phyloP scores from a whole-genome alignment of 2,329 filamentous ascomycete species.

The Rutstroemia sp. region DNA sequence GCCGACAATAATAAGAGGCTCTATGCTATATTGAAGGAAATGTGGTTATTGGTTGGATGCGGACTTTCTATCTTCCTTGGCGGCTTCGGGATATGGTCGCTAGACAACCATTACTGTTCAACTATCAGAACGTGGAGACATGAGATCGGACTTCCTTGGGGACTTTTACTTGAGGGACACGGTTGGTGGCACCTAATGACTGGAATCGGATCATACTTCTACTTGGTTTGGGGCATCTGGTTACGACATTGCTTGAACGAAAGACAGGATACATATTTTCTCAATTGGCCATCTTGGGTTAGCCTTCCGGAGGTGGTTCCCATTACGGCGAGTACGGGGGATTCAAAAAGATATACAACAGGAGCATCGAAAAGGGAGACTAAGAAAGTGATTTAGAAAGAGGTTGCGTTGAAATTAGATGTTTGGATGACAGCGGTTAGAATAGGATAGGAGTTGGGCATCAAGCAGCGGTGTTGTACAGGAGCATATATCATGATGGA shows the following conservation, averaged over 20 bases:
- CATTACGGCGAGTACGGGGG: constrained; percentile 10
- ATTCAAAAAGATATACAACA: constrained; percentile 11
- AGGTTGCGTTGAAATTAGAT: background rate
- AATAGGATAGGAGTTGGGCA: background rate
- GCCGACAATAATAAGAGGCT: constrained; percentile 48
- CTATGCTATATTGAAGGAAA: constrained; percentile 48
- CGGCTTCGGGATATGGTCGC: constrained; percentile 59
- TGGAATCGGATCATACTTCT: constrained; percentile 61
- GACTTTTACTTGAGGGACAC: constrained; percentile 62
- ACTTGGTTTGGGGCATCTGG: constrained; percentile 67
- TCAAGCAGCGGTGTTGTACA: background rate
- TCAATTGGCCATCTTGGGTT: constrained; percentile 54
- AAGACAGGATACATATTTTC: constrained; percentile 55
- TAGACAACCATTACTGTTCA: constrained; percentile 58
- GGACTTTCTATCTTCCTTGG: constrained; percentile 56
- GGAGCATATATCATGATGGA: background rate
- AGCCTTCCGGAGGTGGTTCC: constrained; percentile 32
- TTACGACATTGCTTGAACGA: constrained; percentile 62
- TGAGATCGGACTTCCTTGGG: constrained; percentile 61
- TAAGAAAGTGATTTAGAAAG: constrained; percentile 19
- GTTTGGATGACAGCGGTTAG: background rate
- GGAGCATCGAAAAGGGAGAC: constrained; percentile 15
- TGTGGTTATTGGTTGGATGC: constrained; percentile 61
- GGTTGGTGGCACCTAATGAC: constrained; percentile 75
- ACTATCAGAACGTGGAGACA: constrained; percentile 43